phyloP scores from a whole-genome alignment of 75 land plant genomes.

The Larix kaempferi region DNA sequence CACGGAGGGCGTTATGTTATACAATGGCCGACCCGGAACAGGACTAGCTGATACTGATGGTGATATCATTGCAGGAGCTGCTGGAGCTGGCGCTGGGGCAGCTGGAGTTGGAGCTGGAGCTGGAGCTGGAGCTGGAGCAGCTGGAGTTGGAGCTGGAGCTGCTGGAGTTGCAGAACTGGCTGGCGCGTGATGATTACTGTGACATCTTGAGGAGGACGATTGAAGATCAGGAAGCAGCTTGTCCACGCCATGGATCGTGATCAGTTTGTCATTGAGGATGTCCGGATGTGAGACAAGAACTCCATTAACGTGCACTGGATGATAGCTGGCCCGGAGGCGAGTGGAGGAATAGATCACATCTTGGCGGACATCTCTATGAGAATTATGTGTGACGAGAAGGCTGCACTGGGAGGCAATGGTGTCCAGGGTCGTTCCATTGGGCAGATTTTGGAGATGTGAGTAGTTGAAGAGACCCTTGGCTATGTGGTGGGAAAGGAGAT shows the following conservation, averaged over 20 bases:
- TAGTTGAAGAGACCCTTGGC: slow-evolving; percentile 37
- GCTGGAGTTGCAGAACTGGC: no score
- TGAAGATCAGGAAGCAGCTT: no score
- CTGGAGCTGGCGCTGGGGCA: no score
- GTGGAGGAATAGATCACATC: background rate
- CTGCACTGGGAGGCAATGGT: slow-evolving; percentile 31
- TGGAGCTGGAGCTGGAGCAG: no score
- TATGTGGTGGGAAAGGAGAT: slow-evolving; percentile 46
- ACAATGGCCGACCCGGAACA: no score
- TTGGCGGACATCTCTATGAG: background rate
- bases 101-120: no score
- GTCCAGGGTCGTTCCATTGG: slow-evolving; percentile 41
- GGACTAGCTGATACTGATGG: no score
- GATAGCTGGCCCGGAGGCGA: no score
- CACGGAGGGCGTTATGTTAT: slow-evolving; percentile 14
- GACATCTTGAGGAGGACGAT: no score
- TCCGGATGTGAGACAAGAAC: slow-evolving; percentile 45
- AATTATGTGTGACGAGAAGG: slow-evolving; percentile 27
- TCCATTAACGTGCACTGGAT: slow-evolving; percentile 30
- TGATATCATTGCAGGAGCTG: no score
- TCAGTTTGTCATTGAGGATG: slow-evolving; percentile 37
- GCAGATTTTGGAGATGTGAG: slow-evolving; percentile 19
- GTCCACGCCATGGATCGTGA: slow-evolving; percentile 48
- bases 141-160: no score
- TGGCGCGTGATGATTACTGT: no score